phyloP scores from a whole-genome alignment of 2,329 filamentous ascomycete species.

The Phaeosphaeriaceae sp. region DNA sequence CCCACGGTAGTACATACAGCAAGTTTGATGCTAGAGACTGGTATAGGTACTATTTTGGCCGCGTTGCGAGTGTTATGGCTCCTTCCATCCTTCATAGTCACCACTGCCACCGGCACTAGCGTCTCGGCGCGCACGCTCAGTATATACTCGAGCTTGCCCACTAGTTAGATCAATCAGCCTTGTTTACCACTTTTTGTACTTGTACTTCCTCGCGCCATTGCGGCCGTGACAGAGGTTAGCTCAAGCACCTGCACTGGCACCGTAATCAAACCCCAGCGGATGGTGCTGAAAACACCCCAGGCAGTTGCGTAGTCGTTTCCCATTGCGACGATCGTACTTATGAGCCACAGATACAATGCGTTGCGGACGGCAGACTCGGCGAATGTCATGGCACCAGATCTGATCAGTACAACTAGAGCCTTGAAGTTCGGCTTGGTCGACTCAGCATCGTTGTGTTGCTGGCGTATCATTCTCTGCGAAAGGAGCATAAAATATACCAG shows the following conservation, averaged over 20 bases:
- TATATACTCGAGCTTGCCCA: too few relatives aligned
- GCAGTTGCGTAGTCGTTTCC: constrained; percentile 71
- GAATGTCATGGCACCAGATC: constrained; percentile 66
- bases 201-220: too few relatives aligned
- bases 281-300: constrained; percentile 77
- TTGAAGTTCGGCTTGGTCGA: constrained; percentile 38
- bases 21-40: constrained; percentile 72
- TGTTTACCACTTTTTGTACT: too few relatives aligned
- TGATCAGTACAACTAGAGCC: constrained; percentile 59
- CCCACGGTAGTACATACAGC: constrained; percentile 73
- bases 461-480: constrained; percentile 18
- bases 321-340: constrained; percentile 68
- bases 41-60: constrained; percentile 70
- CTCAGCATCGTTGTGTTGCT: constrained; percentile 11
- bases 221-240: too few relatives aligned
- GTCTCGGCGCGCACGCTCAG: too few relatives aligned
- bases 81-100: too few relatives aligned
- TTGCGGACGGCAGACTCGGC: constrained; percentile 71
- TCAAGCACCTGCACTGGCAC: constrained; percentile 73
- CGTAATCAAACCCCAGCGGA: constrained; percentile 77
- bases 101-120: too few relatives aligned
- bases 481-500: constrained; percentile 65
- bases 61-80: constrained; percentile 66
- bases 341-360: constrained; percentile 73
- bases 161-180: too few relatives aligned